Evolutionary conservation across 148 eudicot genomes (phyloP).

Genomic region (Agrostemma githago): DNA sequence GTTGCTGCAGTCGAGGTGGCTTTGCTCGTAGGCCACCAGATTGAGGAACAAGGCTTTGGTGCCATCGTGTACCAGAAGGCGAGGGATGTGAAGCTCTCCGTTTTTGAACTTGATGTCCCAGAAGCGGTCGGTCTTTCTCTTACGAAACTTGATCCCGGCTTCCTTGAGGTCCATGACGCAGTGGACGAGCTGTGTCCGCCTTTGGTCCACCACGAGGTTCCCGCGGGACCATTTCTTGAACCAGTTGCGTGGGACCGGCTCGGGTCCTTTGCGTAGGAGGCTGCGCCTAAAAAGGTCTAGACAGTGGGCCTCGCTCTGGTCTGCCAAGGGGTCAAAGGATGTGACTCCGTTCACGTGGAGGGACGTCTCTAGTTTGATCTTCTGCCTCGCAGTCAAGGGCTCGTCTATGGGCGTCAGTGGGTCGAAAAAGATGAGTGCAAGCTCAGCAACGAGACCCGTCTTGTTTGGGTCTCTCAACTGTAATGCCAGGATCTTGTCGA

Average conservation of each 20-base stretch:
- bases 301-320: slow-evolving; percentile 64
- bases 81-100: slow-evolving; percentile 61
- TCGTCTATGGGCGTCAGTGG: slow-evolving; percentile 84
- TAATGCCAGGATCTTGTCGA: slow-evolving; percentile 51
- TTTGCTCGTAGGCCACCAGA: slow-evolving; percentile 80
- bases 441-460: slow-evolving; percentile 48
- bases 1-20: slow-evolving; percentile 70
- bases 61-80: slow-evolving; percentile 78
- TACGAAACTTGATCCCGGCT: slow-evolving; percentile 64
- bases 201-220: slow-evolving; percentile 51
- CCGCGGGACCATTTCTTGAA: slow-evolving; percentile 56
- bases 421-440: slow-evolving; percentile 77
- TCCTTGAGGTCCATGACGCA: slow-evolving; percentile 73
- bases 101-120: slow-evolving; percentile 80
- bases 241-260: slow-evolving; percentile 52
- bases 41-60: slow-evolving; percentile 84
- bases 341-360: slow-evolving; percentile 8
- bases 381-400: slow-evolving; percentile 55
- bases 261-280: slow-evolving; percentile 52
- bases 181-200: slow-evolving; percentile 69
- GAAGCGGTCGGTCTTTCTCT: slow-evolving; percentile 64
- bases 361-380: slow-evolving; percentile 42
- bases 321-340: slow-evolving; percentile 60
- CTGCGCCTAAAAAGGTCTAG: slow-evolving; percentile 76
- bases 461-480: slow-evolving; percentile 44